A percentile compares a stretch with the other conserved stretches of the same genome.
phyloP scores from a whole-genome alignment of 768 basidiomycete genomes.

The Guyanaporus albipodus region DNA sequence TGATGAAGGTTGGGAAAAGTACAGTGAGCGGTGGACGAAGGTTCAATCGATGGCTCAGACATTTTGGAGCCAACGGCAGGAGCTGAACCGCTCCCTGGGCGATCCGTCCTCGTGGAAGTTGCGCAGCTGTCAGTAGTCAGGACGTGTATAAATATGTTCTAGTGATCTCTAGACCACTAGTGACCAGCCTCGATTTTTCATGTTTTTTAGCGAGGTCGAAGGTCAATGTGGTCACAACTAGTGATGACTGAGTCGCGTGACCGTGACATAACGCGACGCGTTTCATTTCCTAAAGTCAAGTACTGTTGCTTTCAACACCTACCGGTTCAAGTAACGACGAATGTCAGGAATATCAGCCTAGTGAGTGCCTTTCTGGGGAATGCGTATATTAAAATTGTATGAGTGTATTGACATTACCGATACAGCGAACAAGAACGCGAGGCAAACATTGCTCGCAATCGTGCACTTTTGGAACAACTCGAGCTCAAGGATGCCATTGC shows the following conservation, averaged over 20 bases:
- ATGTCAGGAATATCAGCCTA: slow-evolving; percentile 51
- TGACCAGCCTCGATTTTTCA: too few species aligned
- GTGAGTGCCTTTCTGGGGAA: slow-evolving; percentile 36
- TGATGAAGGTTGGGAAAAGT: background rate
- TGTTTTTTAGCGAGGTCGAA: too few species aligned
- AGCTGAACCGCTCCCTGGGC: background rate
- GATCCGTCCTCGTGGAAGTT: too few species aligned
- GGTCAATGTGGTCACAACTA: too few species aligned
- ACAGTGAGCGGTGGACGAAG: background rate
- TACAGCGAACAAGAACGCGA: slow-evolving; percentile 67
- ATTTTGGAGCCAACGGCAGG: background rate
- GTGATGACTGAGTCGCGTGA: too few species aligned
- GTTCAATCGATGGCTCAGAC: background rate
- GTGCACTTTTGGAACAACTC: slow-evolving; percentile 66
- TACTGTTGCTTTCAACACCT: too few species aligned
- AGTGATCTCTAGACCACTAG: too few species aligned
- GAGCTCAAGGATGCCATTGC: slow-evolving; percentile 57
- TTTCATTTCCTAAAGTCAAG: slow-evolving; percentile 9
- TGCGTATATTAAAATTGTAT: too few species aligned
- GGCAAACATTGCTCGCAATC: slow-evolving; percentile 79
- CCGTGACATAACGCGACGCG: slow-evolving; percentile 33
- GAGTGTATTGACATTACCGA: background rate
- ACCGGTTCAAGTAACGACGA: too few species aligned
- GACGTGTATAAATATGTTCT: too few species aligned
- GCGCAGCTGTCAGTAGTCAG: too few species aligned